A percentile compares a stretch with the other conserved stretches of the same genome.
These are phyloP conservation scores for Aspergillus sp. DNA, from an alignment of 2,329 filamentous ascomycete genomes.

Conservation along the genomic window DNA sequence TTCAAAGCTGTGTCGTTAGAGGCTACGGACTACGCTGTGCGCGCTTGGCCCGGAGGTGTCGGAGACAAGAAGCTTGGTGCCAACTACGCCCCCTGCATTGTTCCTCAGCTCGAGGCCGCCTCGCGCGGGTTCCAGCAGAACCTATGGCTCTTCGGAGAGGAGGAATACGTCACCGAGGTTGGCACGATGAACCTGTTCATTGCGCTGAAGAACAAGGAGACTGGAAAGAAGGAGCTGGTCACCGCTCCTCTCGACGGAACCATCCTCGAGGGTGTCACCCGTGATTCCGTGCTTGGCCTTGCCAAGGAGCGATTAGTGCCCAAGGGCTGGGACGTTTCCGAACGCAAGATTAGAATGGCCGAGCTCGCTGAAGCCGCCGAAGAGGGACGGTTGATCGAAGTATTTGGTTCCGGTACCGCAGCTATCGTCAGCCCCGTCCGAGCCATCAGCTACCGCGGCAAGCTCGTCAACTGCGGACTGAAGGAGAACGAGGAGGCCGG, in stretches of 20 bases:
- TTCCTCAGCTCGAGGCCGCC: slow-evolving; percentile 92
- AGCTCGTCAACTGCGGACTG: slow-evolving; percentile 81
- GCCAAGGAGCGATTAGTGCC: slow-evolving; percentile 81
- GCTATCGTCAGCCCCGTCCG: slow-evolving; percentile 91
- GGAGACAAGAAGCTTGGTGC: slow-evolving; percentile 98
- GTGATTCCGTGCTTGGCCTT: slow-evolving; percentile 86
- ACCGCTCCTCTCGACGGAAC: slow-evolving; percentile 97
- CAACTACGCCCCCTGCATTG: slow-evolving; percentile 98
- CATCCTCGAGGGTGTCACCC: slow-evolving; percentile 91
- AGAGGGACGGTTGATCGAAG: slow-evolving; percentile 87
- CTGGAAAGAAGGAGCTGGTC: slow-evolving; percentile 86
- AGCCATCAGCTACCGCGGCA: slow-evolving; percentile 84
- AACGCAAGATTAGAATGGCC: slow-evolving; percentile 91
- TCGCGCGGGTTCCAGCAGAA: slow-evolving; percentile 96
- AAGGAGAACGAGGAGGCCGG: slow-evolving; percentile 83
- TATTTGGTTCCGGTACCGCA: slow-evolving; percentile 91
- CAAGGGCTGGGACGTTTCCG: slow-evolving; percentile 84
- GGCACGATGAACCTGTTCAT: slow-evolving; percentile 99
- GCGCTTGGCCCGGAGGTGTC: slow-evolving; percentile 96
- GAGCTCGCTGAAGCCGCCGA: slow-evolving; percentile 79
- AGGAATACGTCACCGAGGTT: slow-evolving; percentile 95
- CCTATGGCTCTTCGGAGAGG: slow-evolving; percentile 93
- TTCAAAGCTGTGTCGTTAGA: slow-evolving; percentile 97
- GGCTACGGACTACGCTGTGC: slow-evolving; percentile 94
- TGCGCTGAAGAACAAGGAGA: slow-evolving; percentile 81